Percentiles rank a stretch among this genome's conserved stretches.
Evolutionary conservation across 805 yeast genomes (phyloP).

Genomic region (Maudiozyma turicensis): DNA sequence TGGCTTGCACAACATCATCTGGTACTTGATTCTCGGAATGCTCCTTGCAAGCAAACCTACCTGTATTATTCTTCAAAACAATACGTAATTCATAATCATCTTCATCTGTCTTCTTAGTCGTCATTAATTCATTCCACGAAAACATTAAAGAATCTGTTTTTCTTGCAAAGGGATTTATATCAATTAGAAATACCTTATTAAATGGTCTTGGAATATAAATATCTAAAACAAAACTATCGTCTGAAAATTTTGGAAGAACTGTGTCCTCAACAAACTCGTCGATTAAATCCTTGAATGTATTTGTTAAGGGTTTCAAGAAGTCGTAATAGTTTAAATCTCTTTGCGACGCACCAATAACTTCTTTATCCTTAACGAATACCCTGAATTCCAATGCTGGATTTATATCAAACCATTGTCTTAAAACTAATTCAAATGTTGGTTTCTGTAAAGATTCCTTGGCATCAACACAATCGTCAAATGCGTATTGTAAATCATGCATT

Average conservation of each 20-base stretch:
- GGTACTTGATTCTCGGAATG: slow-evolving; percentile 92
- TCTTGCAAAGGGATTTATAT: slow-evolving; percentile 76
- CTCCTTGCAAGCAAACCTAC: slow-evolving; percentile 69
- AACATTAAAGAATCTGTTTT: slow-evolving; percentile 70
- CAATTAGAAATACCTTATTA: slow-evolving; percentile 57
- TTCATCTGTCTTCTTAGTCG: slow-evolving; percentile 9
- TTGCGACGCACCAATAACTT: slow-evolving; percentile 68
- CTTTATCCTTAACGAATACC: slow-evolving; percentile 59
- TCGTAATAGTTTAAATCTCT: slow-evolving; percentile 79
- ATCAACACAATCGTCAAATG: slow-evolving; percentile 45
- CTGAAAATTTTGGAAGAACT: slow-evolving; percentile 41
- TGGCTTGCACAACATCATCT: slow-evolving; percentile 78
- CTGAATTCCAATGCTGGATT: slow-evolving; percentile 92
- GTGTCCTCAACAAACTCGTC: slow-evolving; percentile 44
- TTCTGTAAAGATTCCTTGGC: slow-evolving; percentile 15
- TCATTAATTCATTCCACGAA: slow-evolving; percentile 72
- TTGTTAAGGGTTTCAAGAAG: slow-evolving; percentile 47
- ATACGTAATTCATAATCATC: slow-evolving; percentile 49
- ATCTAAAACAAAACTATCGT: slow-evolving; percentile 59
- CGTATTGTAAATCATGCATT: slow-evolving; percentile 70
- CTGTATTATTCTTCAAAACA: slow-evolving; percentile 57
- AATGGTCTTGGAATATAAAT: slow-evolving; percentile 74
- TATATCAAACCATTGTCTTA: slow-evolving; percentile 73
- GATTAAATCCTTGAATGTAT: slow-evolving; percentile 39
- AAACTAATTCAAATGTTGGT: slow-evolving; percentile 51